These are phyloP conservation scores for Alnus glutinosa DNA, from an alignment of 306 rosid species.

Conservation along the genomic window DNA sequence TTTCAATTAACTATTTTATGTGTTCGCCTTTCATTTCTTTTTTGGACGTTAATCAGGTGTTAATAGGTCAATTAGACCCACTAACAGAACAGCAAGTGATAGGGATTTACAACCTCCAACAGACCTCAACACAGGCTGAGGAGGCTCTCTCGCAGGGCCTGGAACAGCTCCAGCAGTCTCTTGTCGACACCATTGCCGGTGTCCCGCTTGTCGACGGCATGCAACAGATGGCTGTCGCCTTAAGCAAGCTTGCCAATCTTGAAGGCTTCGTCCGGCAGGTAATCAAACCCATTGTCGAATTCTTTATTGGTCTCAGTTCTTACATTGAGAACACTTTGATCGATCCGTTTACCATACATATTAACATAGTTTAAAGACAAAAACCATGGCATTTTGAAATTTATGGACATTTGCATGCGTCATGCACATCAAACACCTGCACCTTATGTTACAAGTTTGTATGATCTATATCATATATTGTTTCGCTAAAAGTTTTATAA, in stretches of 20 bases:
- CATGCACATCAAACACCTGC: background rate
- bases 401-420: conserved; percentile 2
- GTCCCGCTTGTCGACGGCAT: conserved; percentile 53
- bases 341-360: no score
- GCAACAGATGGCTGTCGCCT: conserved; percentile 83
- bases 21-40: background rate
- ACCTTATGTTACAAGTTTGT: background rate
- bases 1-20: background rate
- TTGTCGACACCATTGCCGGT: conserved; percentile 65
- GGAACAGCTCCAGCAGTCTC: conserved; percentile 83
- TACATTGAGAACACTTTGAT: no score
- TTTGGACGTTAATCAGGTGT: conserved; percentile 45
- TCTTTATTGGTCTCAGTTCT: no score
- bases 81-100: conserved; percentile 76
- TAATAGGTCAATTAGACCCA: conserved; percentile 74
- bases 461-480: no score
- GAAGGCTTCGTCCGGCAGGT: conserved; percentile 93
- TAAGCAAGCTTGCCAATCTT: conserved; percentile 67
- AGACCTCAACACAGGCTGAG: conserved; percentile 75
- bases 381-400: background rate
- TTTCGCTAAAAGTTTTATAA: no score
- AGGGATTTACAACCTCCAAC: conserved; percentile 61
- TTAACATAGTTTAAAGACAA: background rate
- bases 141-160: conserved; percentile 87
- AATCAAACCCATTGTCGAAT: background rate